Evolutionary conservation across 257 asterid genomes (phyloP).

Genomic region (Solanum sparsipilum): DNA sequence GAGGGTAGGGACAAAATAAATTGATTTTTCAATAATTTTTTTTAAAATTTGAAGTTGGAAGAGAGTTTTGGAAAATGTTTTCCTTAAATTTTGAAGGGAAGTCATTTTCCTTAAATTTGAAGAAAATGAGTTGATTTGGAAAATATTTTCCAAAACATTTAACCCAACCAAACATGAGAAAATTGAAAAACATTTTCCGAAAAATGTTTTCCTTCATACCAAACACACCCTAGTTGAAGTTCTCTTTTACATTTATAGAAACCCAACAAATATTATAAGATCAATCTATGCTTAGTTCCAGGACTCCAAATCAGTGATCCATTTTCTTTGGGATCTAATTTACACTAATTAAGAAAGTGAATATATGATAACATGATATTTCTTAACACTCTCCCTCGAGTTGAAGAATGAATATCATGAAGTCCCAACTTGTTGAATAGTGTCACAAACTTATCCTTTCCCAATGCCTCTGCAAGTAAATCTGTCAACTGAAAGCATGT

Average conservation of each 20-base stretch:
- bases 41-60: too few relatives aligned
- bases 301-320: background rate
- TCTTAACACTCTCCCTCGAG: background rate
- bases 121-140: too few relatives aligned
- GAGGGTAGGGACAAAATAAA: too few relatives aligned
- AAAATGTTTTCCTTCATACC: too few relatives aligned
- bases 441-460: background rate
- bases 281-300: background rate
- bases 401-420: background rate
- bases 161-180: too few relatives aligned
- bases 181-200: too few relatives aligned
- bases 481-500: background rate
- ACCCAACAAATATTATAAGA: background rate
- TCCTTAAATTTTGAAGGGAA: too few relatives aligned
- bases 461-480: background rate
- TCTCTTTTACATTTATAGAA: background rate
- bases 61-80: too few relatives aligned
- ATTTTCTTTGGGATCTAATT: background rate
- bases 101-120: too few relatives aligned
- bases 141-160: too few relatives aligned
- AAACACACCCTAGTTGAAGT: background rate
- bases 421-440: background rate
- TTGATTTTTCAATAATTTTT: too few relatives aligned
- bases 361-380: background rate
- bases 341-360: background rate